Conservation (phyloP, 139 green algal species). For the Dunaliella primolecta region DNA sequence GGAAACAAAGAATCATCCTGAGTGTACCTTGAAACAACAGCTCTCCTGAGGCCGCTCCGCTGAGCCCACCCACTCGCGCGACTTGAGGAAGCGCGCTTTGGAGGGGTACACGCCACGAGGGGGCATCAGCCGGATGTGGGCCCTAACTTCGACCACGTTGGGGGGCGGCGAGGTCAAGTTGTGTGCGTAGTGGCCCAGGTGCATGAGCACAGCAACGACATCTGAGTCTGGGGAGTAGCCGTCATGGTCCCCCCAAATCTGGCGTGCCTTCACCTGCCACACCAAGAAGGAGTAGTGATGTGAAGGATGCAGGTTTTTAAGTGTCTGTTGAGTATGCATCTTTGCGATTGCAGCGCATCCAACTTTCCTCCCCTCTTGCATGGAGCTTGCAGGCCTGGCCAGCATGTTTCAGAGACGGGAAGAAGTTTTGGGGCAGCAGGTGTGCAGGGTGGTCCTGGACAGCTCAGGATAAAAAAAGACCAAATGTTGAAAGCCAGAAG, state of each 20-base stretch:
- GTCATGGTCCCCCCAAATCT: constrained; percentile 88
- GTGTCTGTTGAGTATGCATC: too few relatives aligned
- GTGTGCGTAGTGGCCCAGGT: constrained; percentile 81
- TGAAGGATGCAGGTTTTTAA: too few relatives aligned
- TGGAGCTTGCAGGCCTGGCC: too few relatives aligned
- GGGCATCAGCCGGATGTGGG: constrained; percentile 57
- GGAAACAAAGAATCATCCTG: too few relatives aligned
- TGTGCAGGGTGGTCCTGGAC: too few relatives aligned
- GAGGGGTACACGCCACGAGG: constrained; percentile 61
- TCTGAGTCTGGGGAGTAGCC: constrained; percentile 93
- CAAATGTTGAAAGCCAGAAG: too few relatives aligned
- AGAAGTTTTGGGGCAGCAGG: too few relatives aligned
- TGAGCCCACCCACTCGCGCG: constrained; percentile 65
- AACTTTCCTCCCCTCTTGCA: too few relatives aligned
- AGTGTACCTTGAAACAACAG: constrained; percentile 66
- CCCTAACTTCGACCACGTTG: constrained; percentile 56
- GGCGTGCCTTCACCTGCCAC: constrained; percentile 80
- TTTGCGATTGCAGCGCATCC: too few relatives aligned
- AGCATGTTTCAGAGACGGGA: too few relatives aligned
- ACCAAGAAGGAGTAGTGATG: too few relatives aligned
- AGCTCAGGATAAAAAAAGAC: too few relatives aligned
- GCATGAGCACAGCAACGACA: constrained; percentile 92
- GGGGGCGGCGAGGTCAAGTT: constrained; percentile 34
- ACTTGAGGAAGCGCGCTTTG: constrained; percentile 75
- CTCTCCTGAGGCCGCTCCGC: constrained; percentile 35